phyloP scores from a whole-genome alignment of 768 basidiomycete species.

The Nidularia pulvinata region DNA sequence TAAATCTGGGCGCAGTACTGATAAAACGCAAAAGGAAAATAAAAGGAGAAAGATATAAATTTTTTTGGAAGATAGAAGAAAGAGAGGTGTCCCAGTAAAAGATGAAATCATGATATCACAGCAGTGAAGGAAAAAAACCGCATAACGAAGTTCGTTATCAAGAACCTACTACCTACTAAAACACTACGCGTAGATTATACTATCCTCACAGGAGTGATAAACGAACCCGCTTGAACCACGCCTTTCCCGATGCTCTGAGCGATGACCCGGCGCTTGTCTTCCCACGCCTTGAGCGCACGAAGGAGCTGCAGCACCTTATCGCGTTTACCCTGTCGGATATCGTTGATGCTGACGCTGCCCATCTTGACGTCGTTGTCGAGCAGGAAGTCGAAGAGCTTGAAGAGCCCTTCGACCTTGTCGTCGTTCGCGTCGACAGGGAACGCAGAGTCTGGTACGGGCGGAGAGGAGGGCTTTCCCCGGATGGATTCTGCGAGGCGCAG shows the following conservation, averaged over 20 bases:
- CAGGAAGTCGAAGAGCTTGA: conserved; percentile 89
- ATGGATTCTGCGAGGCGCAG: conserved; percentile 86
- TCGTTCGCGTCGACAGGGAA: conserved; percentile 71
- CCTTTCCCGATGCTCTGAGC: conserved; percentile 49
- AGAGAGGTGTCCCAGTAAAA: too few species aligned
- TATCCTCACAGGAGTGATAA: conserved; percentile 23
- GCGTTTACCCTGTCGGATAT: conserved; percentile 79
- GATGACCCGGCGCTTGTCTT: conserved; percentile 68
- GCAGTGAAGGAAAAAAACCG: too few species aligned
- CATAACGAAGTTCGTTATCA: too few species aligned
- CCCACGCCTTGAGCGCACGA: conserved; percentile 76
- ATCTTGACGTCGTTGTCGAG: conserved; percentile 92
- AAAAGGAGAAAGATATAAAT: too few species aligned
- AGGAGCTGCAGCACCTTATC: conserved; percentile 84
- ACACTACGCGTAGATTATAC: too few species aligned
- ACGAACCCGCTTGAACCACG: conserved; percentile 28
- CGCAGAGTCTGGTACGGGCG: conserved; percentile 75
- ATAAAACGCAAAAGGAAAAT: too few species aligned
- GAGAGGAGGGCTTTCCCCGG: conserved; percentile 62
- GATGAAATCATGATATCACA: too few species aligned
- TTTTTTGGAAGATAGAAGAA: too few species aligned
- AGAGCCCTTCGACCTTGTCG: conserved; percentile 86
- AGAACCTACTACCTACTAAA: too few species aligned
- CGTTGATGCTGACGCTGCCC: conserved; percentile 92
- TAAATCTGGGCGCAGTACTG: too few species aligned